These are phyloP conservation scores for Pseudogymnoascus sp. DNA, from an alignment of 2,329 filamentous ascomycete species.

Conservation along the genomic window DNA sequence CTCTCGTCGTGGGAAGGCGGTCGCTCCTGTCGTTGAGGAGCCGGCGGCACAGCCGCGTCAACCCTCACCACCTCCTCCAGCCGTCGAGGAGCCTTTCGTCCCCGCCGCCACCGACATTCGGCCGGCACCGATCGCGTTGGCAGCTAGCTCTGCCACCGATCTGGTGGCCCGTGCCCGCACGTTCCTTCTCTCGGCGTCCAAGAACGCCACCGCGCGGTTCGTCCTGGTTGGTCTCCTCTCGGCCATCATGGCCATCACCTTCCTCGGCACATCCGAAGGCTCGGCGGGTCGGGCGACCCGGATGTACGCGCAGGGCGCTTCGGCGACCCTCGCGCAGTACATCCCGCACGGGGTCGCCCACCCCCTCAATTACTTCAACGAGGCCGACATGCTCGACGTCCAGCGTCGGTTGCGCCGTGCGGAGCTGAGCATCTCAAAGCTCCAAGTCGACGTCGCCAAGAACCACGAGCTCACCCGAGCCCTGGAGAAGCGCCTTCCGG, in stretches of 20 bases:
- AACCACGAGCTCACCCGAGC: slow-evolving; percentile 28
- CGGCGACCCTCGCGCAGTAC: slow-evolving; percentile 16
- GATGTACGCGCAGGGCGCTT: slow-evolving; percentile 1
- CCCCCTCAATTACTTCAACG: slow-evolving; percentile 15
- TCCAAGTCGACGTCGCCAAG: slow-evolving; percentile 20
- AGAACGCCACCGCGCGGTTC: not conserved
- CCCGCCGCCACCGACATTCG: not conserved
- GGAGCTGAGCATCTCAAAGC: slow-evolving; percentile 9
- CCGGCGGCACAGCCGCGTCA: not conserved
- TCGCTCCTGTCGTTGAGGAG: not conserved
- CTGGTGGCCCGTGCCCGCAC: not conserved
- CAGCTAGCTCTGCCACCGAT: not conserved
- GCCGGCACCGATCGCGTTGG: slow-evolving; percentile 4
- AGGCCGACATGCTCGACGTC: slow-evolving; percentile 19
- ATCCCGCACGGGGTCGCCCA: slow-evolving; percentile 19
- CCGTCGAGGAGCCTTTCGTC: not conserved
- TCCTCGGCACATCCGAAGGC: not conserved
- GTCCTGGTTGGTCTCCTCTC: not conserved
- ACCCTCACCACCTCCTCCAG: slow-evolving; percentile 1
- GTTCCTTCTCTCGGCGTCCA: not conserved
- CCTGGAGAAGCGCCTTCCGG: slow-evolving; percentile 45
- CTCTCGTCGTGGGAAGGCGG: not conserved
- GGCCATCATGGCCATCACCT: not conserved
- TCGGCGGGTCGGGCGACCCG: slow-evolving; percentile 2
- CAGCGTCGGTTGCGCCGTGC: slow-evolving; percentile 15